Conservation (phyloP, 129 eudicot species). For the Cynara cardunculus region DNA sequence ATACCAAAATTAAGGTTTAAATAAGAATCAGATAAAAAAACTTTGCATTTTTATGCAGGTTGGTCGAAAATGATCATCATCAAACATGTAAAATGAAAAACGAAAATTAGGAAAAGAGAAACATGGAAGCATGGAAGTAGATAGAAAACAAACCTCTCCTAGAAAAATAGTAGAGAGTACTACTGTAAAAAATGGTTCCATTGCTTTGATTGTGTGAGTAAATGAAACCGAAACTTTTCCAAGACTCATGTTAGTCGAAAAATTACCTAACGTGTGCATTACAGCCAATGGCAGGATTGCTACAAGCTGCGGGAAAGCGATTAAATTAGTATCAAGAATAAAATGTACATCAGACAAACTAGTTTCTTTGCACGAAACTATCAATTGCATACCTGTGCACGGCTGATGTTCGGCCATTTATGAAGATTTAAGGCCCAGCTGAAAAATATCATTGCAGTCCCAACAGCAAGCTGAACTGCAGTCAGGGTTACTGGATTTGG, state of each 20-base stretch:
- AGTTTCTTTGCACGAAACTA: background rate
- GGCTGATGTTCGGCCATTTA: conserved; percentile 84
- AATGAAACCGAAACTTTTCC: conserved; percentile 89
- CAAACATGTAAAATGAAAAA: background rate
- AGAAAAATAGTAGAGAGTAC: conserved; percentile 69
- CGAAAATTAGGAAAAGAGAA: background rate
- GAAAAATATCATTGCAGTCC: conserved; percentile 52
- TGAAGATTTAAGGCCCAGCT: conserved; percentile 78
- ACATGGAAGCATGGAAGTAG: background rate
- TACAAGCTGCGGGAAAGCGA: conserved; percentile 43
- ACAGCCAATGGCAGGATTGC: conserved; percentile 78
- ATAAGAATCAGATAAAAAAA: background rate
- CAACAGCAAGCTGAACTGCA: conserved; percentile 75
- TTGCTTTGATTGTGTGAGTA: conserved; percentile 83
- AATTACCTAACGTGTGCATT: conserved; percentile 80
- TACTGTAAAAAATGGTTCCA: conserved; percentile 90
- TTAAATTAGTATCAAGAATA: conserved; percentile 15
- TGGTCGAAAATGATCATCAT: background rate
- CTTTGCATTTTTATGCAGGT: background rate
- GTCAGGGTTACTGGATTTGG: conserved; percentile 79
- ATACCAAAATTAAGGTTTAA: background rate
- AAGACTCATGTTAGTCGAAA: conserved; percentile 80
- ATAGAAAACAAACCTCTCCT: conserved; percentile 57
- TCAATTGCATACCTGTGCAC: conserved; percentile 54
- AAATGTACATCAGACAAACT: background rate